phyloP scores from a whole-genome alignment of 108 stramenopile genomes.

The Cyclotella sp. region DNA sequence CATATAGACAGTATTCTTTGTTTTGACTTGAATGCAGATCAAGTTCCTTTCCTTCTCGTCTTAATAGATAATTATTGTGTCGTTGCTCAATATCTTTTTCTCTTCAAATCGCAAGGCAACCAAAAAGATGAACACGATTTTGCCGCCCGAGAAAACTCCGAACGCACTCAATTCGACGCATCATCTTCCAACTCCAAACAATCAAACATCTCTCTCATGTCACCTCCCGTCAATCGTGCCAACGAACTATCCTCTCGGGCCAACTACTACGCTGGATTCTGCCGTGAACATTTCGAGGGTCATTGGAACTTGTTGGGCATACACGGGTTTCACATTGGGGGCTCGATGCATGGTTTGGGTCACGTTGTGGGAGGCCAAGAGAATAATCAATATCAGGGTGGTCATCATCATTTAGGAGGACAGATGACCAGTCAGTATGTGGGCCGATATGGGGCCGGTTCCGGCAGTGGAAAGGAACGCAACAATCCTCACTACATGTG shows the following conservation, averaged over 20 bases:
- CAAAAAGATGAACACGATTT: conserved; percentile 81
- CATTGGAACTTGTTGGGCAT: conserved; percentile 71
- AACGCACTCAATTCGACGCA: conserved; percentile 46
- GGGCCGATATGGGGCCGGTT: not conserved
- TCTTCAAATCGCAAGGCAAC: conserved; percentile 66
- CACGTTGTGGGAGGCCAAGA: conserved; percentile 12
- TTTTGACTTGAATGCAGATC: not conserved
- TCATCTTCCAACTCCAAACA: conserved; percentile 10
- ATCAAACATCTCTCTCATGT: conserved; percentile 41
- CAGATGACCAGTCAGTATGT: conserved; percentile 30
- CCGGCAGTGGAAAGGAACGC: not conserved
- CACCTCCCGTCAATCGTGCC: conserved; percentile 79
- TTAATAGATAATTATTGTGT: not conserved
- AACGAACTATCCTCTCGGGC: conserved; percentile 78
- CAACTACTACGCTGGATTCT: conserved; percentile 76
- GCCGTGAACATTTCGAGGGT: conserved; percentile 77
- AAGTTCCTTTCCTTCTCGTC: not conserved
- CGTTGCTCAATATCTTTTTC: not conserved
- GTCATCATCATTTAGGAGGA: conserved; percentile 42
- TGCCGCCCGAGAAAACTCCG: conserved; percentile 42
- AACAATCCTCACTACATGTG: conserved; percentile 45
- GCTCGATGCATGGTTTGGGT: conserved; percentile 18
- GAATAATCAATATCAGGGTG: conserved; percentile 36
- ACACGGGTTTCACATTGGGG: conserved; percentile 53
- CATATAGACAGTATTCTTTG: not conserved